Evolutionary conservation across 305 asterid species (phyloP).

Genomic region (Solanum hybrid): DNA sequence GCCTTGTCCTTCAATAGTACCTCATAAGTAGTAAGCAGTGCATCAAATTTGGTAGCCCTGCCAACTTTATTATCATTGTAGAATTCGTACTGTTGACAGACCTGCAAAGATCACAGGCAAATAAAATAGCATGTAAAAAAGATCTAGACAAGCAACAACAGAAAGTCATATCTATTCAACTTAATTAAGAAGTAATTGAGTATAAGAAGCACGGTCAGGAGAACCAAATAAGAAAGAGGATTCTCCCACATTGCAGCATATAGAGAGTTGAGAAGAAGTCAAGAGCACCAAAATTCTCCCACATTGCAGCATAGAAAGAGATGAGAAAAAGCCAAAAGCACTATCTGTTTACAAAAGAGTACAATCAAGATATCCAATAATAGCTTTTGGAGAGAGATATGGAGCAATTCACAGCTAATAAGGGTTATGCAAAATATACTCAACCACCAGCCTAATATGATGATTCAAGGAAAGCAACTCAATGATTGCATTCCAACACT

Average conservation of each 20-base stretch:
- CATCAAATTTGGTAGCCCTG: slow-evolving; percentile 67
- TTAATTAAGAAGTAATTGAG: not conserved
- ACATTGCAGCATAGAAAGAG: not conserved
- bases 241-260: not conserved
- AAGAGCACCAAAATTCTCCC: not conserved
- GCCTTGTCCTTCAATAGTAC: slow-evolving; percentile 86
- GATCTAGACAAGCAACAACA: not conserved
- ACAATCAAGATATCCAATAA: not conserved
- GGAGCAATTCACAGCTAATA: not conserved
- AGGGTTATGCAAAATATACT: not conserved
- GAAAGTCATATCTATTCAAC: not conserved
- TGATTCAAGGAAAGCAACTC: not conserved
- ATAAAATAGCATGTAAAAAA: not conserved
- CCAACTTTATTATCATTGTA: slow-evolving; percentile 64
- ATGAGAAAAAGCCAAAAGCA: not conserved
- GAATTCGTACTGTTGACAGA: slow-evolving; percentile 93
- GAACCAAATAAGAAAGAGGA: not conserved
- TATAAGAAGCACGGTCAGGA: not conserved
- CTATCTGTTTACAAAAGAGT: not conserved
- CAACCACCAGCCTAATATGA: not conserved
- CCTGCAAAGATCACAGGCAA: slow-evolving; percentile 40
- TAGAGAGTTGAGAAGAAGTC: not conserved
- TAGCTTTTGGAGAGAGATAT: not conserved
- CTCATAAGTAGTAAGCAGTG: slow-evolving; percentile 94
- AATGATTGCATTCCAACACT: not conserved